These are phyloP conservation scores for Fusarium goolgardi DNA, from an alignment of 2,329 filamentous ascomycete species.

Conservation along the genomic window DNA sequence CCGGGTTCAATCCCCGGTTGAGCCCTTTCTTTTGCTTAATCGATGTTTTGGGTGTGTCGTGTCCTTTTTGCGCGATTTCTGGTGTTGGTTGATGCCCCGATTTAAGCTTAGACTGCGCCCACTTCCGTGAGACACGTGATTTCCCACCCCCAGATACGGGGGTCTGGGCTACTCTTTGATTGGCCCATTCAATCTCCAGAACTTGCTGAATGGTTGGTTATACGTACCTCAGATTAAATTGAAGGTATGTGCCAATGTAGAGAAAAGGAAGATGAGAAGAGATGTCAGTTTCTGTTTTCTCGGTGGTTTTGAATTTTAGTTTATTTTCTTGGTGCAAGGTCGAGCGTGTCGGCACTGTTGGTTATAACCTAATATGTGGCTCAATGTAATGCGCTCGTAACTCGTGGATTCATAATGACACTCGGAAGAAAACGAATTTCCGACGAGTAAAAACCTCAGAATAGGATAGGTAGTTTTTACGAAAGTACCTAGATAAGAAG, in stretches of 20 bases:
- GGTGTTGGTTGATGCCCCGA: neutral
- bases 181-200: neutral
- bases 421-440: neutral
- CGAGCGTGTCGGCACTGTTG: no score
- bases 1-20: slow-evolving; percentile 59
- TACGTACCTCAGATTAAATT: no score
- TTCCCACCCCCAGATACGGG: neutral
- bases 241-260: no score
- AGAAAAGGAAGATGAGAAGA: no score
- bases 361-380: neutral
- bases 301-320: no score
- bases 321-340: no score
- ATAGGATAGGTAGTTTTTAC: rapidly evolving
- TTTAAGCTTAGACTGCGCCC: neutral
- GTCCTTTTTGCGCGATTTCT: neutral
- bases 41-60: rapidly evolving
- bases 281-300: no score
- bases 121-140: rapidly evolving
- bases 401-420: rapidly evolving
- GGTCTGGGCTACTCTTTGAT: neutral
- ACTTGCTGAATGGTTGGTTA: neutral
- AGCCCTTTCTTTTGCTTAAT: slow-evolving; percentile 1
- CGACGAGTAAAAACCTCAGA: rapidly evolving
- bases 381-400: rapidly evolving
- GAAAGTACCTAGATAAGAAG: rapidly evolving